Evolutionary conservation across 2,329 filamentous ascomycete species (phyloP), one percentile per base, ranked within the genome.

Genomic region (Aureobasidium leucospermi): DNA sequence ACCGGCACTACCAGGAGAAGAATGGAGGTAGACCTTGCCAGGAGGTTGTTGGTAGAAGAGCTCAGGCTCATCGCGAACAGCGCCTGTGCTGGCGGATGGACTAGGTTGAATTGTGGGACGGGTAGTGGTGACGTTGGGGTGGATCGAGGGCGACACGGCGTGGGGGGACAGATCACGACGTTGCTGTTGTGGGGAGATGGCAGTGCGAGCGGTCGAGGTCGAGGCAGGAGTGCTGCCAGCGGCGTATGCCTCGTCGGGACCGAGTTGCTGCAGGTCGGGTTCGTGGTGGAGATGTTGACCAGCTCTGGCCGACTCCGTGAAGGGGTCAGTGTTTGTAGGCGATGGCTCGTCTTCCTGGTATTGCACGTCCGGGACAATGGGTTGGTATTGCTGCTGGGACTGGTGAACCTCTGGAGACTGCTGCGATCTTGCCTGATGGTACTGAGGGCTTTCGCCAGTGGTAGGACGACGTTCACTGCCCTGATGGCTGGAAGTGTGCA

Each of bases 401-500:
- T 47, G 55, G 3, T 52, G 59, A 7, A 52, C 53, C 15, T 61
- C 58, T 1, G 41, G 29, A n/a, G 31, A 23, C 48, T 42, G 60
- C 13, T 62, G 55, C 31, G 41, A 36, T 55, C 38, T 53, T 9
- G n/a, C 38, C 6, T 38, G 45, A 28, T 38, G 34, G 28, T 41
- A 52, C 36, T 52, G 49, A 16, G 49, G 29, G 48, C 58, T 42
- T 34, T 57, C 16, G 45, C n/a, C 55, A 11, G 72, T 73, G 11
- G 68, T 66, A 13, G 72, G 71, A 38, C 74, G 68, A 57, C 76
- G 77, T 47, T 72, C 73, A 63, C 77, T 79, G 23, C 73, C 76
- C 59, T 79, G 78, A 45, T 80, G 81, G 67, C 81, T 83, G 9
- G 86, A 86, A 65, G 88, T 86, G 47, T 86, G 86, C 89, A 95